phyloP scores from a whole-genome alignment of 148 eudicot genomes.

The Rheum nobile region DNA sequence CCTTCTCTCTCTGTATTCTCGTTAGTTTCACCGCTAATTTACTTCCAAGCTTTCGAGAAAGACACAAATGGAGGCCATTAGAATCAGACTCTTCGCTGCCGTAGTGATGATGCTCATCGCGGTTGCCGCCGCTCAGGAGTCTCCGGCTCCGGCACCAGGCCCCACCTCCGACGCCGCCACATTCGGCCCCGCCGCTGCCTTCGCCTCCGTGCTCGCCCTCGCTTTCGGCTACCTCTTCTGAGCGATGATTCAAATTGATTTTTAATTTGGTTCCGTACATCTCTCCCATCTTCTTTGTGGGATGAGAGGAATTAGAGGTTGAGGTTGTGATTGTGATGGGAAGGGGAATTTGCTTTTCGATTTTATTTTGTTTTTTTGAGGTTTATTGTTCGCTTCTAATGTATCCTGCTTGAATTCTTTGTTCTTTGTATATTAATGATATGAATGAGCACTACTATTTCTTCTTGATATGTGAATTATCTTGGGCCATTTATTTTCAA shows the following conservation, averaged over 20 bases:
- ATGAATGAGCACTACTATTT: neutral
- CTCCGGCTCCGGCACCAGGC: constrained; percentile 10
- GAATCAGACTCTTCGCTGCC: constrained; percentile 16
- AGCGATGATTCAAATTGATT: neutral
- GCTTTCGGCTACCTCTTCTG: constrained; percentile 5
- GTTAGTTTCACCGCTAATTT: neutral
- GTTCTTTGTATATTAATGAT: neutral
- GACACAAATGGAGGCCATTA: constrained; percentile 30
- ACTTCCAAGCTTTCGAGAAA: neutral
- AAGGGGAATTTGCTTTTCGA: neutral
- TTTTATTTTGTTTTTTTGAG: neutral
- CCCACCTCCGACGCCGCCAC: neutral
- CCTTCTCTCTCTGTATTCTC: neutral
- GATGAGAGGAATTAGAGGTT: neutral
- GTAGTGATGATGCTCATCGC: constrained; percentile 20
- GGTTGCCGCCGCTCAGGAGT: constrained; percentile 23
- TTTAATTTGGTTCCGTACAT: neutral
- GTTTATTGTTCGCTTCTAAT: neutral
- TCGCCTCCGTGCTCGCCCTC: neutral
- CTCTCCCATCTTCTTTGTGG: neutral
- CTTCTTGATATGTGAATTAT: neutral
- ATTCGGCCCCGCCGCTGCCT: constrained; percentile 5
- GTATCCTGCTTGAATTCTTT: neutral
- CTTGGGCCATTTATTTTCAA: neutral
- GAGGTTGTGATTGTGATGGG: neutral